These are phyloP conservation scores for Lecanosticta acicola DNA, from an alignment of 2,329 filamentous ascomycete genomes.

Conservation along the genomic window DNA sequence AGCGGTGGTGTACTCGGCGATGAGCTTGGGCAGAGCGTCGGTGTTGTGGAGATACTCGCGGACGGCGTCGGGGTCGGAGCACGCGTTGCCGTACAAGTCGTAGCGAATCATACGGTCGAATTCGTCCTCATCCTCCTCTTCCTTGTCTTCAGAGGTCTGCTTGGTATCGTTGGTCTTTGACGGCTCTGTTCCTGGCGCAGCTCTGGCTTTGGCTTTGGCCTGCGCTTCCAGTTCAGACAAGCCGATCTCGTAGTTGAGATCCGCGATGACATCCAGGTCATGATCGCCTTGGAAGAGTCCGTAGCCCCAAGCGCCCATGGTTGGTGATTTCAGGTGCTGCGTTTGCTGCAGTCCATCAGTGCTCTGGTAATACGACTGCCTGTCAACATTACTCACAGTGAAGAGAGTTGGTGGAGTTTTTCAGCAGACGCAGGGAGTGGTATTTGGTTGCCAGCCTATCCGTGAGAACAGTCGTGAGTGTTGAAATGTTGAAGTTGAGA, in stretches of 20 bases:
- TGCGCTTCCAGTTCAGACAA: not conserved
- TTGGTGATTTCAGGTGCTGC: not conserved
- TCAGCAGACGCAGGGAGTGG: no score
- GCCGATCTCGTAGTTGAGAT: constrained; percentile 2
- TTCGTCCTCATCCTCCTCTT: not conserved
- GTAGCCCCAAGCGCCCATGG: constrained; percentile 1
- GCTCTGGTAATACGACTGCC: no score
- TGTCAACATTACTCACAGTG: no score
- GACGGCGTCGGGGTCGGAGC: not conserved
- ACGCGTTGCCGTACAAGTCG: not conserved
- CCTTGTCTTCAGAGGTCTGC: not conserved
- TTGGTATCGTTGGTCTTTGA: not conserved
- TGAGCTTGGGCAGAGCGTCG: not conserved
- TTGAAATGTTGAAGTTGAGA: no score
- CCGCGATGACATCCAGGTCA: constrained; percentile 11
- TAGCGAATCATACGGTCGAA: not conserved
- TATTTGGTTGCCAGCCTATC: no score
- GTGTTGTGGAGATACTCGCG: constrained; percentile 1
- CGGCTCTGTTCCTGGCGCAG: not conserved
- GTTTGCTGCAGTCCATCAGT: no score
- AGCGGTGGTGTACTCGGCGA: not conserved
- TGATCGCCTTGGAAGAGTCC: constrained; percentile 17
- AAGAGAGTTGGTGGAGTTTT: no score
- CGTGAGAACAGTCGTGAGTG: no score
- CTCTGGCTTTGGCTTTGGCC: not conserved